Conservation (phyloP, 2,329 filamentous ascomycete species). For the Claviceps sp. region DNA sequence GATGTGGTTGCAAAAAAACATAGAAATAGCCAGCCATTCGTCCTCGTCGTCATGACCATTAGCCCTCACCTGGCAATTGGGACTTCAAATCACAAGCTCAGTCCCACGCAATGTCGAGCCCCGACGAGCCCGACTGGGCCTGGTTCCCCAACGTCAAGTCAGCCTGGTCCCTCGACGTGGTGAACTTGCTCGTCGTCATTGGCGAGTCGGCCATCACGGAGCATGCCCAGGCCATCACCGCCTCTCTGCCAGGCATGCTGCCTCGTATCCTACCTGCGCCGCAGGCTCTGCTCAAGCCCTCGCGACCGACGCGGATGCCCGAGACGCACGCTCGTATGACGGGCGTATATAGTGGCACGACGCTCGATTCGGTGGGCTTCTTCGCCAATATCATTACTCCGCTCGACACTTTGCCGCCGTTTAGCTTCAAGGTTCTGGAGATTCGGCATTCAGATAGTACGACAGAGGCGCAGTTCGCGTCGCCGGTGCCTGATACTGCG, state of each 20-base stretch:
- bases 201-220: constrained; percentile 46
- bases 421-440: constrained; percentile 33
- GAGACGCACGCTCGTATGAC: constrained; percentile 39
- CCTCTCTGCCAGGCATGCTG: constrained; percentile 42
- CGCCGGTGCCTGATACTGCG: too few relatives aligned
- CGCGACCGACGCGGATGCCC: constrained; percentile 41
- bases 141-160: constrained; percentile 31
- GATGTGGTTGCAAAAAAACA: not conserved
- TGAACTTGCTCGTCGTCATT: constrained; percentile 49
- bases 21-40: not conserved
- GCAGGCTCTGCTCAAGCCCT: constrained; percentile 45
- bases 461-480: too few relatives aligned
- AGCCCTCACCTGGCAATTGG: not conserved
- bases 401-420: constrained; percentile 34
- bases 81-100: constrained; percentile 7
- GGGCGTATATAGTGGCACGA: constrained; percentile 44
- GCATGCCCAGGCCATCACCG: constrained; percentile 44
- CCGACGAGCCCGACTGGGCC: constrained; percentile 16
- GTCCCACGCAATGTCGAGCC: constrained; percentile 14
- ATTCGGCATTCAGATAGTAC: constrained; percentile 29
- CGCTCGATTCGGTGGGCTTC: constrained; percentile 43
- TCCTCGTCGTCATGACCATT: not conserved
- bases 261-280: constrained; percentile 50
- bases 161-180: constrained; percentile 45
- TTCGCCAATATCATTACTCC: constrained; percentile 49